These are phyloP conservation scores for Fragaria ananassa DNA, from an alignment of 306 rosid species.

Conservation along the genomic window DNA sequence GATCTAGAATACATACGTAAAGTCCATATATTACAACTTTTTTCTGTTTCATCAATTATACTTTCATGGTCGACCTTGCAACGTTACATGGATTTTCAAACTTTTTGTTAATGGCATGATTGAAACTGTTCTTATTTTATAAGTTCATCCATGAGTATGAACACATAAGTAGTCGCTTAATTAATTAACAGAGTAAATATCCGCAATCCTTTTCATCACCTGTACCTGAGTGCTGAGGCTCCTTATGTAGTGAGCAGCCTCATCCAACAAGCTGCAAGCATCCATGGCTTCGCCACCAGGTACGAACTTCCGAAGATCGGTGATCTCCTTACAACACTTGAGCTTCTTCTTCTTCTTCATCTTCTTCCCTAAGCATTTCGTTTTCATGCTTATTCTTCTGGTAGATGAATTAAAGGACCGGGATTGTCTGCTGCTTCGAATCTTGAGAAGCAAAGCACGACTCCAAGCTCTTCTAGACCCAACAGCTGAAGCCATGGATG, in stretches of 20 bases:
- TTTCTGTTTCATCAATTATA: not conserved
- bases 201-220: constrained; percentile 24
- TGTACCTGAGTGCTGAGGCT: constrained; percentile 37
- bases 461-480: constrained; percentile 33
- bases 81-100: not conserved
- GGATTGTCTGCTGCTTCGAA: not conserved
- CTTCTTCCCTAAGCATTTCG: not conserved
- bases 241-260: constrained; percentile 37
- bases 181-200: constrained; percentile 13
- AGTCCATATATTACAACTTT: not conserved
- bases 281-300: constrained; percentile 41
- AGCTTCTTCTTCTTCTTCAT: not conserved
- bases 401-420: not conserved
- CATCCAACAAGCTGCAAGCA: constrained; percentile 27
- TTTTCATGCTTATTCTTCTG: constrained; percentile 5
- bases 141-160: not conserved
- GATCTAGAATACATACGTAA: not conserved
- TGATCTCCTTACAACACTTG: not conserved
- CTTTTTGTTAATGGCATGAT: not conserved
- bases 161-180: not conserved
- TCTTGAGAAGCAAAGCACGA: constrained; percentile 27
- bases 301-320: constrained; percentile 24
- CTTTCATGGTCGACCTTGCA: not conserved
- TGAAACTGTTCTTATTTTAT: not conserved
- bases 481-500: constrained; percentile 35